Evolutionary conservation across 306 rosid genomes (phyloP).

Genomic region (Rosa chinensis): DNA sequence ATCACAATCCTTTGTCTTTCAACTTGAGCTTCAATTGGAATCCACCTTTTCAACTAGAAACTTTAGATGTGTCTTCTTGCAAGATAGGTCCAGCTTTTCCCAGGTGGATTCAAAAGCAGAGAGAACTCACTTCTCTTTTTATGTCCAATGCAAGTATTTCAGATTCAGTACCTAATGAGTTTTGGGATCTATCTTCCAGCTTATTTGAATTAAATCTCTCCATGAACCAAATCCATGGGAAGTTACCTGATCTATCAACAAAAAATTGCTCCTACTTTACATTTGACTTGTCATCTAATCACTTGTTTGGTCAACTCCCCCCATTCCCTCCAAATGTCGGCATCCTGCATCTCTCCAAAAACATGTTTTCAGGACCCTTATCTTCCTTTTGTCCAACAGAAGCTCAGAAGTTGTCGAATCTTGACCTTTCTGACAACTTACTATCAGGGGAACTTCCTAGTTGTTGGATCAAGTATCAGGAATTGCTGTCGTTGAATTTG

Average conservation of each 20-base stretch:
- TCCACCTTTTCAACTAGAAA: background rate
- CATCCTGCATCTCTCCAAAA: background rate
- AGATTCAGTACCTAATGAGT: background rate
- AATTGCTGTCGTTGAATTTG: background rate
- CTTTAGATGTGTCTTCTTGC: background rate
- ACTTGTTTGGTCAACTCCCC: background rate
- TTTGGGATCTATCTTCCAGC: background rate
- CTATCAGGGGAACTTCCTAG: background rate
- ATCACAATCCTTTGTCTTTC: slow-evolving; percentile 1
- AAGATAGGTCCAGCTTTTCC: background rate
- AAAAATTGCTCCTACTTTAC: background rate
- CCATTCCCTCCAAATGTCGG: background rate
- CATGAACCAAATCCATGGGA: background rate
- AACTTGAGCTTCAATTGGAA: background rate
- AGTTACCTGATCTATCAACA: background rate
- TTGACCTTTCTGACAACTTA: background rate
- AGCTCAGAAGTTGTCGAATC: background rate
- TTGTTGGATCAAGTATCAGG: slow-evolving; percentile 2
- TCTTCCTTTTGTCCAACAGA: background rate
- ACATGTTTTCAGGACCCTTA: background rate
- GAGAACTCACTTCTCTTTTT: background rate
- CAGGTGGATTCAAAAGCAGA: background rate
- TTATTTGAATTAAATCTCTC: background rate
- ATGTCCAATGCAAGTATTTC: background rate
- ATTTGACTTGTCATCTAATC: background rate